These are phyloP conservation scores for Quambalaria eucalypti DNA, from an alignment of 1,284 basidiomycete genomes.

Conservation along the genomic window DNA sequence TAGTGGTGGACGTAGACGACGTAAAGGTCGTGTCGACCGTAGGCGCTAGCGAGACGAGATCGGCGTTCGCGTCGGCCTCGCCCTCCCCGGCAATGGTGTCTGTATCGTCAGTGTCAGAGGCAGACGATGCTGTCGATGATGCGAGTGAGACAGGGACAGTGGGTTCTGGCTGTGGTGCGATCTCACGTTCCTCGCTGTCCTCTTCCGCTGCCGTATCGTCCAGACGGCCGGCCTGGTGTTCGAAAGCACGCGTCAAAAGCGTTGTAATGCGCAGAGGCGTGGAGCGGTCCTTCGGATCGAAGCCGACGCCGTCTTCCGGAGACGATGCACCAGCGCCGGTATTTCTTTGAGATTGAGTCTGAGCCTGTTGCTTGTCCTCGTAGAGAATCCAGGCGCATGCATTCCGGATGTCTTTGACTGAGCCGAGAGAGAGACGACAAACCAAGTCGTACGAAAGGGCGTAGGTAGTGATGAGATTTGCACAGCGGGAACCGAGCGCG, in stretches of 20 bases:
- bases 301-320: background rate
- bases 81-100: no score
- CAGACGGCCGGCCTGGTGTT: slow-evolving; percentile 20
- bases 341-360: background rate
- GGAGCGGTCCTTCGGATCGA: background rate
- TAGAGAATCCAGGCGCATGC: slow-evolving; percentile 69
- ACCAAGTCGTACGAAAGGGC: slow-evolving; percentile 74
- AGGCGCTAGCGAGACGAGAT: no score
- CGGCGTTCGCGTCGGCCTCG: background rate
- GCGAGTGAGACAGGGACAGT: no score
- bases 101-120: no score
- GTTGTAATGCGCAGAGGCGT: slow-evolving; percentile 15
- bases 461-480: slow-evolving; percentile 63
- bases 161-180: no score
- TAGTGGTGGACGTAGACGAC: no score
- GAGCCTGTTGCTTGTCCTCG: slow-evolving; percentile 48
- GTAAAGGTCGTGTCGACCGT: no score
- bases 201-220: no score
- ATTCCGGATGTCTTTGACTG: slow-evolving; percentile 65
- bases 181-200: no score
- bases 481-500: slow-evolving; percentile 55
- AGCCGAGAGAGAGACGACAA: slow-evolving; percentile 65
- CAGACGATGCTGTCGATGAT: no score
- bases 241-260: slow-evolving; percentile 25
- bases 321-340: background rate